Conservation (phyloP, 2,329 filamentous ascomycete species). For the Teratosphaeria gauchensis region DNA sequence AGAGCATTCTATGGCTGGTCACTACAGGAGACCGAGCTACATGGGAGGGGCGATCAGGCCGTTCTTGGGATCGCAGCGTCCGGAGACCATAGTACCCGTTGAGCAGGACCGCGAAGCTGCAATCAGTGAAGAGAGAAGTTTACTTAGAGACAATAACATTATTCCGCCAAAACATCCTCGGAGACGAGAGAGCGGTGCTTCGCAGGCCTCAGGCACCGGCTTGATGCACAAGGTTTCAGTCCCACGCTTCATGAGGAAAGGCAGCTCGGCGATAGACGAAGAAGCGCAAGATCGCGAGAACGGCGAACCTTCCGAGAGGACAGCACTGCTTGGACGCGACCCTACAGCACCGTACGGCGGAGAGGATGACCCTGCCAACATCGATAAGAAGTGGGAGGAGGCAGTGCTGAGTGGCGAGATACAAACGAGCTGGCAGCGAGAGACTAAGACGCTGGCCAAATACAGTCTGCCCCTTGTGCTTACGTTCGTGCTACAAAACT, state of each 20-base stretch:
- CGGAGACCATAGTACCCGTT: constrained; percentile 28
- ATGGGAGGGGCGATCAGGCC: constrained; percentile 64
- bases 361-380: constrained; percentile 43
- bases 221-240: constrained; percentile 9
- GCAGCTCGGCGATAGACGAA: constrained; percentile 19
- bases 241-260: constrained; percentile 20
- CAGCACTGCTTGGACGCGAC: constrained; percentile 34
- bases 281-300: constrained; percentile 8
- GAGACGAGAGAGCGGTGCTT: constrained; percentile 13
- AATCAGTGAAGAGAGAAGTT: constrained; percentile 47
- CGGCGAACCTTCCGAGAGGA: constrained; percentile 32
- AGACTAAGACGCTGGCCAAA: constrained; percentile 64
- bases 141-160: constrained; percentile 51
- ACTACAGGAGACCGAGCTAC: constrained; percentile 68
- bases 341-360: constrained; percentile 33
- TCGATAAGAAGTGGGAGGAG: constrained; percentile 73
- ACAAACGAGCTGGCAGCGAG: constrained; percentile 82
- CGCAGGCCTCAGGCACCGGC: constrained; percentile 8
- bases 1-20: constrained; percentile 46
- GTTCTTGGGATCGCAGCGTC: constrained; percentile 53
- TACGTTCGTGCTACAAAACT: constrained; percentile 41
- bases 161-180: constrained; percentile 44
- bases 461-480: constrained; percentile 35
- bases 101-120: constrained; percentile 45
- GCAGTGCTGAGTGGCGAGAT: constrained; percentile 74